Evolutionary conservation across 2,329 filamentous ascomycete genomes (phyloP), one percentile per base, ranked within the genome.

Genomic region (Trichophaea hybrida): DNA sequence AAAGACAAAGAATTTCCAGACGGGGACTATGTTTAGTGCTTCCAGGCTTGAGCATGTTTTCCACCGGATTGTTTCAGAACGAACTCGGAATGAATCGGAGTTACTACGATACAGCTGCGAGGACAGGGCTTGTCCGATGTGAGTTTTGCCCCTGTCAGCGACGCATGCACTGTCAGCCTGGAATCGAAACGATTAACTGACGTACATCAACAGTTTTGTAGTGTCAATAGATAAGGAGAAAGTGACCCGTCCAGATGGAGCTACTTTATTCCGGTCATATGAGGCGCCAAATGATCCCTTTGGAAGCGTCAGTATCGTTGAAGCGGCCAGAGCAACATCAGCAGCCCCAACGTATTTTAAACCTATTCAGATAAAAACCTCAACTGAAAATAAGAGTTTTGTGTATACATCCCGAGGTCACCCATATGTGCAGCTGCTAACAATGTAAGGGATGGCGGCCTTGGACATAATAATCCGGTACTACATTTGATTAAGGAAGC

Each of bases 201-300:
- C 46, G 46, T 24, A 24, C 24, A 2, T 31, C 13, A 10, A n/a
- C 8, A 53, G 50, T 35, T 53, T 53, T 32, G 50, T 53, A 10
- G 50, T 53, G 8, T n/a, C 50, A n/a, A 53, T 53, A 32, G 50
- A 53, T 31, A 53, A 53, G 50, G 50, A 53, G 13, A 33, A 35
- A 31, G 50, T 31, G 7, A 53, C 10, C 33, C 12, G 12, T 53
- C 24, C 33, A n/a, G 50, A 53, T 1, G 50, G 17, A 12, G 24
- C 5, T 33, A 53, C 24, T 8, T 31, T 53, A 2, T 53, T 53
- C 31, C 50, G 50, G 12, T 53, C 50, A 37, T 53, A 53, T 17
- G 7, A 33, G 7, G 33, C 5, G 13, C 24, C 34, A n/a, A 43
- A 55, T 44, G 53, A 55, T 40, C 1, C 7, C 13, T 44, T 24